Conservation (phyloP, 2,329 filamentous ascomycete genomes). For the Rosellinia necatrix region DNA sequence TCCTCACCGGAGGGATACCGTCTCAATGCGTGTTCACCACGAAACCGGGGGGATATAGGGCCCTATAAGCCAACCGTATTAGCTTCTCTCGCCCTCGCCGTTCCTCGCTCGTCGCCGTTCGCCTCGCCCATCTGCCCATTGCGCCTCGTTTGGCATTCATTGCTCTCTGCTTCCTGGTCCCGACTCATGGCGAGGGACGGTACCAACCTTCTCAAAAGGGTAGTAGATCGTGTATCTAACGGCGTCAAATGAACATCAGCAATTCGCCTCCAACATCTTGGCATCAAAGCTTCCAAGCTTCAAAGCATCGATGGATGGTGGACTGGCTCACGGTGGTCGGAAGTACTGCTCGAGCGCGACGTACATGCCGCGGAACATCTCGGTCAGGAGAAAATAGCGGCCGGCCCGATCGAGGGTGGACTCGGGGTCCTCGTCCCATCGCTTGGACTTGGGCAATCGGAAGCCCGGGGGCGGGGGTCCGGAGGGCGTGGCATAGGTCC, state of each 20-base stretch:
- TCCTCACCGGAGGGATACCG: constrained; percentile 97
- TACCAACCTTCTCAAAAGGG: constrained; percentile 86
- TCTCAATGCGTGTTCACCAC: constrained; percentile 94
- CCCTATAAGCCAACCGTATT: constrained; percentile 56
- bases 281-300: no score
- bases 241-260: constrained; percentile 23
- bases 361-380: constrained; percentile 98
- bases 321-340: constrained; percentile 83
- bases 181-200: neutral
- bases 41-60: constrained; percentile 95
- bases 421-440: constrained; percentile 83
- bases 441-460: constrained; percentile 71
- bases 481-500: constrained; percentile 67
- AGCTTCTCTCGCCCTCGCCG: constrained; percentile 25
- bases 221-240: constrained; percentile 95
- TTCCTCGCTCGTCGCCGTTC: neutral
- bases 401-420: constrained; percentile 80
- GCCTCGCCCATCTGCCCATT: neutral
- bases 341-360: constrained; percentile 98
- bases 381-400: constrained; percentile 92
- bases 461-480: constrained; percentile 82
- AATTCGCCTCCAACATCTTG: neutral
- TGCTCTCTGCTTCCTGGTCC: no score
- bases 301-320: neutral
- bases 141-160: neutral